These are phyloP conservation scores for Polychytrium aggregatum DNA, from an alignment of 192 early-diverging fungal species.

Conservation along the genomic window DNA sequence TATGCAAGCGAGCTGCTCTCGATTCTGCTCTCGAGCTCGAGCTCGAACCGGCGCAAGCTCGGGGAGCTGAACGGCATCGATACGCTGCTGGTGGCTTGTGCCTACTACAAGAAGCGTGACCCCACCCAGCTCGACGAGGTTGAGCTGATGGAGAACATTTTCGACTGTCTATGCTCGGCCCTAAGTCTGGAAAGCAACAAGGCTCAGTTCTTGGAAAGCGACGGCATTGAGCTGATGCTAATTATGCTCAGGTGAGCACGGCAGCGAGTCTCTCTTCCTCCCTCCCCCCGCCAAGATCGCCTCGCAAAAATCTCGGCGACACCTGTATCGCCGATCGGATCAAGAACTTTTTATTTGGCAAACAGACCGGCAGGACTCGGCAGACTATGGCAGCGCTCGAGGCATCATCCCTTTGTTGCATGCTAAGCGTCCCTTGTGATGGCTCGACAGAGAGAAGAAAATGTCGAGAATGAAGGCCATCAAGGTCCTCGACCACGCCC, in stretches of 20 bases:
- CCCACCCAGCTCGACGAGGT: slow-evolving; percentile 74
- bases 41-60: slow-evolving; percentile 16
- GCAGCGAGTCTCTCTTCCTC: too few species aligned
- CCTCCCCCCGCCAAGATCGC: too few species aligned
- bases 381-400: not conserved
- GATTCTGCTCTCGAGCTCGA: slow-evolving; percentile 64
- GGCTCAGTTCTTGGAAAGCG: slow-evolving; percentile 58
- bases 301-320: too few species aligned
- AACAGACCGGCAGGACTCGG: too few species aligned
- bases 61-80: slow-evolving; percentile 48
- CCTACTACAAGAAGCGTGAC: slow-evolving; percentile 53
- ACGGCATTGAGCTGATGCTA: slow-evolving; percentile 87
- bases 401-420: not conserved
- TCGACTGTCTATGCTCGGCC: slow-evolving; percentile 68
- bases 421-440: not conserved
- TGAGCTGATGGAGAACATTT: slow-evolving; percentile 87
- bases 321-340: too few species aligned
- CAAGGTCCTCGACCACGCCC: slow-evolving; percentile 69
- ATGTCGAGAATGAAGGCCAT: slow-evolving; percentile 71
- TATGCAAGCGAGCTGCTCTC: slow-evolving; percentile 79
- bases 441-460: slow-evolving; percentile 50
- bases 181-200: slow-evolving; percentile 61
- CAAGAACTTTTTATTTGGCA: too few species aligned
- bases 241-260: slow-evolving; percentile 69
- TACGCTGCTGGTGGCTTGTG: slow-evolving; percentile 53